Conservation (phyloP, 129 eudicot genomes). For the Kitagawia praeruptora region DNA sequence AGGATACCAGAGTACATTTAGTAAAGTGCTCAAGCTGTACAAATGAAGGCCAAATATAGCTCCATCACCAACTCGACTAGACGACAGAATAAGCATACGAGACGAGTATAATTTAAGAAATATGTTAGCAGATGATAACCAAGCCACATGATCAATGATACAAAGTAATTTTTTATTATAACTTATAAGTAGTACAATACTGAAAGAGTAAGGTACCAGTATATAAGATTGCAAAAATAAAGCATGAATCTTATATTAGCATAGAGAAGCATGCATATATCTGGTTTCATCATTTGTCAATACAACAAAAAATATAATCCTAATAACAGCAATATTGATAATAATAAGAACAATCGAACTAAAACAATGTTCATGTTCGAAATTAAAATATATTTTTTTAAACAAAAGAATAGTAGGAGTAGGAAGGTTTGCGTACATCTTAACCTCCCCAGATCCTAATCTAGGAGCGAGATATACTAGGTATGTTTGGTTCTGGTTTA, state of each 20-base stretch:
- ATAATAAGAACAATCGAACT: neutral
- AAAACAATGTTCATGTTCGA: neutral
- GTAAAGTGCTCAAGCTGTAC: neutral
- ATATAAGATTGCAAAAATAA: neutral
- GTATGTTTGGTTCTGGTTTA: neutral
- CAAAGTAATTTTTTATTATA: neutral
- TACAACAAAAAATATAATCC: too few relatives aligned
- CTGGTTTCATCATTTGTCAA: neutral
- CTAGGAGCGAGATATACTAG: neutral
- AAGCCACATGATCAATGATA: neutral
- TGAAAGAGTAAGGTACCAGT: neutral
- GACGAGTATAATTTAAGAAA: neutral
- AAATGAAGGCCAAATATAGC: neutral
- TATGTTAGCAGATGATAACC: neutral
- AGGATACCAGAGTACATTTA: neutral
- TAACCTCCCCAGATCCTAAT: neutral
- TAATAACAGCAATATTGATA: neutral
- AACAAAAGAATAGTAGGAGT: neutral
- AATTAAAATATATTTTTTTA: neutral
- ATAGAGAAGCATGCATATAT: neutral
- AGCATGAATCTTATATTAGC: neutral
- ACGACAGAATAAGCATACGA: neutral
- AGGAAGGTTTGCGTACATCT: neutral
- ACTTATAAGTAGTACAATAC: neutral
- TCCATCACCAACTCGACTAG: neutral